phyloP scores from a whole-genome alignment of 129 eudicot species.

The Daucus carota region DH1_v3.0 NC_030389.2:26950001-26950500 shows the following conservation, averaged over 20 bases:
- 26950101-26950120: not conserved
- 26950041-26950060: not conserved
- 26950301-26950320: slow-evolving; percentile 73
- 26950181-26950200: not conserved
- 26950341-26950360: slow-evolving; percentile 63
- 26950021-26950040: not conserved
- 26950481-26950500: slow-evolving; percentile 86
- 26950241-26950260: not conserved
- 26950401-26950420: not conserved
- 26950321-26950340: slow-evolving; percentile 72
- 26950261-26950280: not conserved
- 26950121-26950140: too few species aligned
- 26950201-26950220: not conserved
- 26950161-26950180: not conserved
- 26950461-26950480: slow-evolving; percentile 81
- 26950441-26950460: slow-evolving; percentile 10
- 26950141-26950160: not conserved
- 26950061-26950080: not conserved
- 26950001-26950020: not conserved
- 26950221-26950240: not conserved
- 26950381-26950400: slow-evolving; percentile 48
- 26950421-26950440: not conserved
- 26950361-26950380: slow-evolving; percentile 76
- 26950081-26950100: not conserved
- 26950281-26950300: not conserved